A percentile compares a stretch with the other conserved stretches of the same genome.
phyloP scores from a whole-genome alignment of 2,329 filamentous ascomycete genomes.

The Stenocarpella maydis region DNA sequence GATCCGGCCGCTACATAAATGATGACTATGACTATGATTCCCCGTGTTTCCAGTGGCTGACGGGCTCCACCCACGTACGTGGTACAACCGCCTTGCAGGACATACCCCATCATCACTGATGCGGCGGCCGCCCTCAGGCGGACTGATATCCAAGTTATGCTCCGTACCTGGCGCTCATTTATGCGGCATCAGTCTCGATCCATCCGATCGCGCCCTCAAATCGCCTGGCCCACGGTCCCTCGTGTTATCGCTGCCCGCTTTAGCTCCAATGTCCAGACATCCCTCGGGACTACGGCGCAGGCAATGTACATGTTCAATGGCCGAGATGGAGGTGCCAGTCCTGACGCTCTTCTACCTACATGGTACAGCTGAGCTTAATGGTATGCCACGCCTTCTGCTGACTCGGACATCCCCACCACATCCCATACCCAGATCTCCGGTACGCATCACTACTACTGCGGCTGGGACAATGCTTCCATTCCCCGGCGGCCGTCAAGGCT shows the following conservation, averaged over 20 bases:
- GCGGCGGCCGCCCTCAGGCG: conserved; percentile 4
- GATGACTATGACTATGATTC: neutral
- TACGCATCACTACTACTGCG: neutral
- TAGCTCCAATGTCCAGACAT: conserved; percentile 5
- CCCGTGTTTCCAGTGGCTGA: too few species aligned
- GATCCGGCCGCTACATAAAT: neutral
- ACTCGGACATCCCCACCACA: conserved; percentile 35
- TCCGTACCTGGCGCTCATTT: neutral
- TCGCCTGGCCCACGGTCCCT: neutral
- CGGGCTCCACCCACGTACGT: too few species aligned
- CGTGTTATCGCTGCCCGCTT: neutral
- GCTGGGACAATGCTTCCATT: neutral
- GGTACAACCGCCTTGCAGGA: too few species aligned
- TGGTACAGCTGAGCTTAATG: neutral
- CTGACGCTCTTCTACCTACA: neutral
- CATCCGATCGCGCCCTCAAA: neutral
- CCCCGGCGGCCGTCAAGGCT: neutral
- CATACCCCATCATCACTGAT: neutral
- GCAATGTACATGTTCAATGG: neutral
- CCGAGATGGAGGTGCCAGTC: neutral
- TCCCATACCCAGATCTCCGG: conserved; percentile 16
- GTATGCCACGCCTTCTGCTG: neutral
- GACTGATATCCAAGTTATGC: neutral
- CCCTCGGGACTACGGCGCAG: neutral
- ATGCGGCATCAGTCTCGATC: neutral